Base-by-base conservation (phyloP, 1,139 yeast genomes). In the Suhomyces maxii region DNA sequence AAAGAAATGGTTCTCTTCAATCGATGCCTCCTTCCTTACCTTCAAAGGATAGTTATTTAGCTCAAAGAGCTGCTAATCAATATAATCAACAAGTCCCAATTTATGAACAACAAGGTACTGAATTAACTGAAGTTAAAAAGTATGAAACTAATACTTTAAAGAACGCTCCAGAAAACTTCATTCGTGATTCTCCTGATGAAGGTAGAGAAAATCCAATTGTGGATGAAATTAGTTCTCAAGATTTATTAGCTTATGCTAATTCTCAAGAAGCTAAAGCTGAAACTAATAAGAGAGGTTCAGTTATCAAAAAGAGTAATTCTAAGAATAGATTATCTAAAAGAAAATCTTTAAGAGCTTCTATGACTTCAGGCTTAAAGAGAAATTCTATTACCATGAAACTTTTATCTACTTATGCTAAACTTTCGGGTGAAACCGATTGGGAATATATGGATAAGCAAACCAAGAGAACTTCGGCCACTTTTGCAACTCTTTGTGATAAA, bases 401-500 rank as follows among this genome's bases (percentile, higher is more conserved):
- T 50, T 74, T 86, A 48, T 78, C 89, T 0, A 82, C 89, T 0
- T 86, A 86, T 61, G 88, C 91, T 31, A 84, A 82, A 60, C 68
- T 85, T 52, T 76, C 88, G 1, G 80, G 81, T 47, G 89, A 84
- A 50, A 74, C 79, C 40, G 86, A 82, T 50, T 81, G 89, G 83
- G 86, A 83, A 57, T 80, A 80, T 55, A 79, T 84, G 68, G 88
- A 84, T 55, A 82, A 80, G 56, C 89, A 83, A 62, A 83, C 89
- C 13, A 84, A 81, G 66, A 76, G 93, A 65, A 84, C 90, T 2
- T 82, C 89, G 34, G 84, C 89, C 10, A 86, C 87, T 47, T 86
- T 86, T 69, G 93, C 90, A 9, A 78, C 86, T 5, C 70, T 86
- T 41, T 84, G 89, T 71, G 91, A 86, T 65, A 83, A 82, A 62